Base-by-base conservation (phyloP, 768 basidiomycete species). In the Lactifluus pinguis region DNA sequence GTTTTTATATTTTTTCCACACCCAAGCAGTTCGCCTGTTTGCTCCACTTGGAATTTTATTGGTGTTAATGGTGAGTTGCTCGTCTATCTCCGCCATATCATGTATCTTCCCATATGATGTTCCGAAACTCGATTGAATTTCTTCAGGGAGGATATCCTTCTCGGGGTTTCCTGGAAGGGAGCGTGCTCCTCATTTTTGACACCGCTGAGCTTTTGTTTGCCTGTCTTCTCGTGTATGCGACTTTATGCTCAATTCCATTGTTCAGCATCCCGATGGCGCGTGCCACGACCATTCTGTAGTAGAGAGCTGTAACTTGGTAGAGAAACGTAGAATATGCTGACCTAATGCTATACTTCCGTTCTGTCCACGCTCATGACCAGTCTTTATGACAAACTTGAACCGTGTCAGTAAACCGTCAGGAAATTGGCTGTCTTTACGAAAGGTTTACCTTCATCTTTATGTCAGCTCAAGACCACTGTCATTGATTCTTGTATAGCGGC, bases 91-190 rank as follows among this genome's bases (percentile, higher is more conserved):
- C 52, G 62, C 5, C 49, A 48, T 58, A 32, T 47, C 11, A 10
- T 47, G n/a, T 6, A n/a, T 41, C 29, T 34, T 60, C 14, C 38
- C 70, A 69, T 61, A 80, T 87, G 85, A 86, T 86, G 83, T 74
- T 72, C 61, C 70, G 70, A 73, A 71, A 71, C 74, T 76, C 74
- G 64, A 73, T 85, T 86, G 89, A 89, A 90, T 91, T 91, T 91
- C 89, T 91, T 91, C 89, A 90, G 77, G 89, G 89, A 84, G 85
- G 74, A 87, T 86, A 85, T 84, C 82, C 55, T 34, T 34, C 67
- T 52, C 52, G 42, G n/a, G 41, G 36, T 5, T 42, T 59, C 34
- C 66, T 45, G 63, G 62, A 66, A 71, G 68, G 84, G 86, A 57
- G 81, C 72, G 79, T 75, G 88, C 88, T 87, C 86, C 89, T 86